Conservation (phyloP, 1,284 basidiomycete genomes). For the Apiotrichum brassicae region DNA sequence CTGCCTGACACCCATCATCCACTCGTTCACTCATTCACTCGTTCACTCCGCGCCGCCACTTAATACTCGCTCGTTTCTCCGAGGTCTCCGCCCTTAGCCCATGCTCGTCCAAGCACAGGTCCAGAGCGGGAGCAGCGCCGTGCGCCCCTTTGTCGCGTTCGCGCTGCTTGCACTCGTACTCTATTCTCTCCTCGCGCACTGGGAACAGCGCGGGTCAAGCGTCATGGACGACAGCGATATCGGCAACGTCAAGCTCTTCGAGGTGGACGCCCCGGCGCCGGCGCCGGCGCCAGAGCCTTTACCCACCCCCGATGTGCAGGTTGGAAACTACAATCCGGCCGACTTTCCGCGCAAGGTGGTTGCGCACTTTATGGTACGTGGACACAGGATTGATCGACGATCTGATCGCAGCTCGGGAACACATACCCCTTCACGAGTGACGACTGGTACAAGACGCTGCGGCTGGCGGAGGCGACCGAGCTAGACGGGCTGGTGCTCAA, state of each 20-base stretch:
- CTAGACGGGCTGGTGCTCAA: slow-evolving; percentile 47
- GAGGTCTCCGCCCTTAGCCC: no score
- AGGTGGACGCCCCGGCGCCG: slow-evolving; percentile 2
- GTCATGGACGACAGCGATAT: slow-evolving; percentile 1
- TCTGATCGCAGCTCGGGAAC: slow-evolving; percentile 41
- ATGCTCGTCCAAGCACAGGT: no score
- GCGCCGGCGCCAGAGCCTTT: background rate
- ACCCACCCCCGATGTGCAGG: background rate
- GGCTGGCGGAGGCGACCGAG: slow-evolving; percentile 34
- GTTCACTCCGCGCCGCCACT: no score
- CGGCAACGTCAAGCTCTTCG: slow-evolving; percentile 1
- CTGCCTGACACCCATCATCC: no score
- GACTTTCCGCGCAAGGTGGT: slow-evolving; percentile 25
- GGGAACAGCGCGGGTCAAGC: slow-evolving; percentile 12
- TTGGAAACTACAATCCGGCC: background rate
- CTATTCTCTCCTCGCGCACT: slow-evolving; percentile 18
- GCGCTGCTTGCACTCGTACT: slow-evolving; percentile 10
- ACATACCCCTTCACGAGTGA: slow-evolving; percentile 41
- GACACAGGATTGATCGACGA: background rate
- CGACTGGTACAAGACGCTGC: slow-evolving; percentile 40
- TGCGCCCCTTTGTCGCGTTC: slow-evolving; percentile 11
- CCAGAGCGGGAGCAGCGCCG: background rate
- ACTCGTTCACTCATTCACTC: no score
- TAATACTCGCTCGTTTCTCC: no score
- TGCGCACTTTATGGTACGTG: slow-evolving; percentile 47